Evolutionary conservation across 768 basidiomycete species (phyloP).

Genomic region (Lentinula detonsa): DNA sequence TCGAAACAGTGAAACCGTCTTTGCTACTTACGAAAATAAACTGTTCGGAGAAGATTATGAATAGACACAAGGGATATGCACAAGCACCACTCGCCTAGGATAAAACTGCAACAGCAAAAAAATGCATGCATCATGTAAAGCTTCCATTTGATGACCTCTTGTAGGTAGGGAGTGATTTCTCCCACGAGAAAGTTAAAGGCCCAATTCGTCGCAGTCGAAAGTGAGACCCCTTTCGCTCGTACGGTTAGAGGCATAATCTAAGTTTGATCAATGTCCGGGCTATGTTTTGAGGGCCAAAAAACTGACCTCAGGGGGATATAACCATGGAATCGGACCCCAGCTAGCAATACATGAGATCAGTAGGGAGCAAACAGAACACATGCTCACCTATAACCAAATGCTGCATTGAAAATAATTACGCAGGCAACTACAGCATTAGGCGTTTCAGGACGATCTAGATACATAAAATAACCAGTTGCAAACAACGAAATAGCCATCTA

Average conservation of each 20-base stretch:
- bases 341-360: conserved; percentile 20
- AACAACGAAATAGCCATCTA: conserved; percentile 81
- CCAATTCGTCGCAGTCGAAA: conserved; percentile 90
- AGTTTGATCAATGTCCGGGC: conserved; percentile 4
- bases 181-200: conserved; percentile 87
- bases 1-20: neutral
- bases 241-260: conserved; percentile 87
- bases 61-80: neutral
- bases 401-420: conserved; percentile 91
- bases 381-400: conserved; percentile 80
- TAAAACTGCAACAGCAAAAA: conserved; percentile 82
- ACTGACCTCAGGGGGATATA: conserved; percentile 75
- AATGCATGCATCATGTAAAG: conserved; percentile 95
- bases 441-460: conserved; percentile 79
- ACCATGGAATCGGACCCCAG: conserved; percentile 88
- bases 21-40: conserved; percentile 64
- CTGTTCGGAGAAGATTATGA: conserved; percentile 22
- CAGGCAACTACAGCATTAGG: conserved; percentile 83
- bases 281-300: neutral
- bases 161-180: conserved; percentile 79
- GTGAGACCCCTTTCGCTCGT: conserved; percentile 89
- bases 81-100: conserved; percentile 43
- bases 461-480: conserved; percentile 95
- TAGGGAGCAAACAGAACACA: neutral
- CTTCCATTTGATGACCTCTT: conserved; percentile 85